These are phyloP conservation scores for Grammothele lineata DNA, from an alignment of 768 basidiomycete species.

Conservation along the genomic window DNA sequence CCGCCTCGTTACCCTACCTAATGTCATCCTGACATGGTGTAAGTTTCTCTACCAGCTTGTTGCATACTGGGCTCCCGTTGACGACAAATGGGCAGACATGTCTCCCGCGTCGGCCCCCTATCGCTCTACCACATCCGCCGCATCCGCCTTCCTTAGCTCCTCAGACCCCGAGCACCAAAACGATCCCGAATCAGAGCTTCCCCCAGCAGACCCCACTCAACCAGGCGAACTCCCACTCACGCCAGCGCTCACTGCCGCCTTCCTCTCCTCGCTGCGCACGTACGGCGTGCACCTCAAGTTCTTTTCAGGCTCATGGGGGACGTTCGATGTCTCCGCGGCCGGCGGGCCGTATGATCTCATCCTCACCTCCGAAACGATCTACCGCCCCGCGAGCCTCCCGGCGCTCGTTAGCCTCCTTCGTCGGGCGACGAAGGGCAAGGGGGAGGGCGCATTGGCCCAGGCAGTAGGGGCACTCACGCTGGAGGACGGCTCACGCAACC, in stretches of 20 bases:
- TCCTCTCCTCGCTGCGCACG: constrained; percentile 51
- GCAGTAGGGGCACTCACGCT: background rate
- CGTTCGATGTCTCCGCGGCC: constrained; percentile 33
- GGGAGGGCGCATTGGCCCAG: background rate
- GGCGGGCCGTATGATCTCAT: constrained; percentile 60
- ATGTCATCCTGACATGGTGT: constrained; percentile 82
- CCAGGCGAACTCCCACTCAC: constrained; percentile 67
- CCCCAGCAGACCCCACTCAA: constrained; percentile 28
- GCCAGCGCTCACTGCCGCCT: constrained; percentile 57
- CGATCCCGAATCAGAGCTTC: constrained; percentile 20
- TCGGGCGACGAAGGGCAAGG: constrained; percentile 26
- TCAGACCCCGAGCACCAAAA: no score
- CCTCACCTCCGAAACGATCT: constrained; percentile 92
- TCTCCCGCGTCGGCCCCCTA: constrained; percentile 53
- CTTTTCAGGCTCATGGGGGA: constrained; percentile 79
- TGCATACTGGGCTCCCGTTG: no score
- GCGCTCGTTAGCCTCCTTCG: constrained; percentile 54
- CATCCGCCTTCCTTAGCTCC: no score
- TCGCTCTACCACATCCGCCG: constrained; percentile 27
- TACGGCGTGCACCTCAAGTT: constrained; percentile 63
- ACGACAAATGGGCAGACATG: constrained; percentile 55
- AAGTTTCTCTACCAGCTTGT: constrained; percentile 28
- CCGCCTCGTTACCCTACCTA: constrained; percentile 74
- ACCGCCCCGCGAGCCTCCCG: constrained; percentile 59
- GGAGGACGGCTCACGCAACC: background rate